phyloP scores from a whole-genome alignment of 2,329 filamentous ascomycete genomes.

The Tolypocladium cylindrosporum region DNA sequence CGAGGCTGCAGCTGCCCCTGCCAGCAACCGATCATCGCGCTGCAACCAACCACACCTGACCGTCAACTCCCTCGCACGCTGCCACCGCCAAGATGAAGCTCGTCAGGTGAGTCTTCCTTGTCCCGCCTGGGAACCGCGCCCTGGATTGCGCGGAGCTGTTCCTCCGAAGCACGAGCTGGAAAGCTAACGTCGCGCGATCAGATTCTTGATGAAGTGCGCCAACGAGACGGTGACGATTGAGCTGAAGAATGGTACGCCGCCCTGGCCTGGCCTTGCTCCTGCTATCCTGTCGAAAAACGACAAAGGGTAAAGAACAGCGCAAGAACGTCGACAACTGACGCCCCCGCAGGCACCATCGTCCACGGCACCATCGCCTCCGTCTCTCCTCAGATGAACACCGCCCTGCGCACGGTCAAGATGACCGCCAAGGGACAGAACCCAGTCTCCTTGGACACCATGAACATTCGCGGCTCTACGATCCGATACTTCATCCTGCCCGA shows the following conservation, averaged over 20 bases:
- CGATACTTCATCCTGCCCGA: slow-evolving; percentile 96
- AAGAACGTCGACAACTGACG: slow-evolving; percentile 1
- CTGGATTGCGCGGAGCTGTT: slow-evolving; percentile 11
- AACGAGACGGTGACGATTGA: slow-evolving; percentile 99
- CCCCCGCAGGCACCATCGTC: slow-evolving; percentile 72
- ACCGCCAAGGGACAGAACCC: slow-evolving; percentile 81
- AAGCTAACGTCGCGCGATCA: slow-evolving; percentile 28
- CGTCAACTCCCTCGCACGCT: background rate
- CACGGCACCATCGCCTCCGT: slow-evolving; percentile 96
- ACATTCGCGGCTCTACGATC: slow-evolving; percentile 91
- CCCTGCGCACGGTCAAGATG: slow-evolving; percentile 94
- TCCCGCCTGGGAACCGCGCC: background rate
- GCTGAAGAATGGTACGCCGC: slow-evolving; percentile 83
- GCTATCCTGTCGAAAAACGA: background rate
- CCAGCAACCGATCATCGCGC: slow-evolving; percentile 1
- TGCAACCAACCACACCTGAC: background rate
- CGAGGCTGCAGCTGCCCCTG: background rate
- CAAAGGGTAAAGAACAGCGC: background rate
- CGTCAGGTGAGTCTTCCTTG: slow-evolving; percentile 61
- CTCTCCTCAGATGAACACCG: slow-evolving; percentile 97
- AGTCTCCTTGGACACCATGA: slow-evolving; percentile 86
- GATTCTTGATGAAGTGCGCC: slow-evolving; percentile 98
- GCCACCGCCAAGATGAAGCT: slow-evolving; percentile 73
- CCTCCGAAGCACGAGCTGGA: background rate
- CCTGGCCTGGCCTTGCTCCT: background rate